Evolutionary conservation across 495 filamentous ascomycete genomes (phyloP), one percentile per base, ranked within the genome.

Genomic region (Trichocladium uniseriatum): DNA sequence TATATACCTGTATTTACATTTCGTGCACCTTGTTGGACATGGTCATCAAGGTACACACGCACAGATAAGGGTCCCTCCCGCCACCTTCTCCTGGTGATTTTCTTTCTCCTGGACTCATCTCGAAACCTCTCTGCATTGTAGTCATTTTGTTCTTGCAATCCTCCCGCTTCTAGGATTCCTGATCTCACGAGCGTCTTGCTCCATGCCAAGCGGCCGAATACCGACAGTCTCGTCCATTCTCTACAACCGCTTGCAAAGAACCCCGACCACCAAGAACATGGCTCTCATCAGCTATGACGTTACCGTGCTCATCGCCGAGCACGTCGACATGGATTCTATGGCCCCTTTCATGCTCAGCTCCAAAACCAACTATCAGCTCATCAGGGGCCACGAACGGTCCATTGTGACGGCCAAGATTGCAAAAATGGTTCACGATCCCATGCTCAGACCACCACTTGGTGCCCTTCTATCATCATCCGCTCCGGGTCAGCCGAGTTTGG

Each of bases 31-130:
- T 45, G 31, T 24, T 45, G 43, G 43, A 45, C 43, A 7, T 44
- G 43, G 31, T 24, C 43, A 45, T 45, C 43, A 45, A 45, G 43
- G 43, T 45, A 15, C 43, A 24, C 43, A 11, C 43, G 24, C 24
- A 16, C 43, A 5, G 5, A 45, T 22, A 35, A 44, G 42, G 20
- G 16, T 11, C 32, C 13, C 20, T 36, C 31, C 8, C 15, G 32
- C 19, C 19, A 35, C 0, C 43, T 10, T 36, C 20, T 27, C 19
- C 18, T 34, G 1, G 24, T 10, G n/a, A n/a, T 16, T 32, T 43
- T 8, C 16, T 7, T n/a, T 43, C 28, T 14, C 24, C 24, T 8
- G 24, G 8, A 20, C 15, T 32, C 24, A 18, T 29, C 27, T 15
- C 19, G 10, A 2, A 34, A 14, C 14, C 28, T 44, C n/a, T 6